Conservation (phyloP, 1,284 basidiomycete species). For the Cutaneotrichosporon sp. region DNA sequence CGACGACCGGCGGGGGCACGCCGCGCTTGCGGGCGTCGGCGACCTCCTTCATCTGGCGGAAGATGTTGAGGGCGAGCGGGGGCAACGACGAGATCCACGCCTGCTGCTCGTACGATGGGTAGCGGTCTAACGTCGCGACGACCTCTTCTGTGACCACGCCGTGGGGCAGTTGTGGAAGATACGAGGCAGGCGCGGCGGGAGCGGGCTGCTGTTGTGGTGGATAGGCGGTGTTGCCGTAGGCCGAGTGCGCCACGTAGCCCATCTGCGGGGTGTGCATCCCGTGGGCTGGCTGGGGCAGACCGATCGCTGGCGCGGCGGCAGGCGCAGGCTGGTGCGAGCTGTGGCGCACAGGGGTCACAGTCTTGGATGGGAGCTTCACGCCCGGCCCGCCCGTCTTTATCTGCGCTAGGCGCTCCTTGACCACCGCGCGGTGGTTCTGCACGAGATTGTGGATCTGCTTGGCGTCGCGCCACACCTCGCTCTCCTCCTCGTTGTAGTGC, state of each 20-base stretch:
- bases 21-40: slow-evolving; percentile 38
- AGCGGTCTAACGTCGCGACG: slow-evolving; percentile 43
- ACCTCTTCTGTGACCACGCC: slow-evolving; percentile 49
- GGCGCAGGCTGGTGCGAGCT: slow-evolving; percentile 4
- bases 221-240: neutral
- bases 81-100: slow-evolving; percentile 43
- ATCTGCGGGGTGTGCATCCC: slow-evolving; percentile 15
- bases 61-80: slow-evolving; percentile 35
- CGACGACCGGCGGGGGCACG: slow-evolving; percentile 11
- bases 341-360: slow-evolving; percentile 9
- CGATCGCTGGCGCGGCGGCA: neutral
- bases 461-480: slow-evolving; percentile 81
- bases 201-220: slow-evolving; percentile 9
- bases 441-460: slow-evolving; percentile 57
- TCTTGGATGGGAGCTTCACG: neutral
- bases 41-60: slow-evolving; percentile 37
- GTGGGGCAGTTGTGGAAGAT: slow-evolving; percentile 42
- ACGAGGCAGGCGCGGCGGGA: slow-evolving; percentile 19
- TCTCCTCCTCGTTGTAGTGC: slow-evolving; percentile 82
- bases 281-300: neutral
- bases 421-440: slow-evolving; percentile 16
- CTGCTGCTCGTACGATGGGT: slow-evolving; percentile 45
- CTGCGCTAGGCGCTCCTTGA: slow-evolving; percentile 20
- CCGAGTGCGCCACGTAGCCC: neutral
- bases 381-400: slow-evolving; percentile 8